Conservation (phyloP, 257 asterid genomes). For the Oldenlandia corymbosa region DNA sequence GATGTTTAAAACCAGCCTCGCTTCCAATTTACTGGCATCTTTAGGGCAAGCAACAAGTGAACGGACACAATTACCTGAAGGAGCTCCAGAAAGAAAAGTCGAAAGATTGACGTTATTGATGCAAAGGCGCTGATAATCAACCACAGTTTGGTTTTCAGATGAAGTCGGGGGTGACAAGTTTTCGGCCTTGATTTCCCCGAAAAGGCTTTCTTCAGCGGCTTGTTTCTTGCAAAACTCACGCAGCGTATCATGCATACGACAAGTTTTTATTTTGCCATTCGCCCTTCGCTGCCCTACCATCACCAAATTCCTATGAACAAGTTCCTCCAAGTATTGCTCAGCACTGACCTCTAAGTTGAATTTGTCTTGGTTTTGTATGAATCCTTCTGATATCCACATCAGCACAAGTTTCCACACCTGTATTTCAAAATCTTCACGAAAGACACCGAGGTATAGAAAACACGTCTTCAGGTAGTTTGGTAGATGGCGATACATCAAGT, state of each 20-base stretch:
- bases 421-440: not conserved
- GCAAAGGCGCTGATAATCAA: too few relatives aligned
- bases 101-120: not conserved
- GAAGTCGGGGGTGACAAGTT: too few relatives aligned
- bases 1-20: not conserved
- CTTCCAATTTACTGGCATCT: not conserved
- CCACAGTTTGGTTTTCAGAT: too few relatives aligned
- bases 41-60: not conserved
- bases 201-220: too few relatives aligned
- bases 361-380: constrained; percentile 1
- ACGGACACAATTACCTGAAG: constrained; percentile 8
- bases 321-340: constrained; percentile 10
- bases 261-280: too few relatives aligned
- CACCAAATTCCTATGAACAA: too few relatives aligned
- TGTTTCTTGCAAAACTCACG: too few relatives aligned
- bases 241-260: too few relatives aligned
- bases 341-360: constrained; percentile 16
- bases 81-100: constrained; percentile 1
- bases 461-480: constrained; percentile 14
- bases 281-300: too few relatives aligned
- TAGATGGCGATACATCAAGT: constrained; percentile 17
- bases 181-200: too few relatives aligned
- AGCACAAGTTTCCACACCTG: constrained; percentile 12
- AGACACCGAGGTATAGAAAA: constrained; percentile 21
- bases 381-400: constrained; percentile 24